These are phyloP conservation scores for Pluteus cervinus DNA, from an alignment of 768 basidiomycete species.

Conservation along the genomic window DNA sequence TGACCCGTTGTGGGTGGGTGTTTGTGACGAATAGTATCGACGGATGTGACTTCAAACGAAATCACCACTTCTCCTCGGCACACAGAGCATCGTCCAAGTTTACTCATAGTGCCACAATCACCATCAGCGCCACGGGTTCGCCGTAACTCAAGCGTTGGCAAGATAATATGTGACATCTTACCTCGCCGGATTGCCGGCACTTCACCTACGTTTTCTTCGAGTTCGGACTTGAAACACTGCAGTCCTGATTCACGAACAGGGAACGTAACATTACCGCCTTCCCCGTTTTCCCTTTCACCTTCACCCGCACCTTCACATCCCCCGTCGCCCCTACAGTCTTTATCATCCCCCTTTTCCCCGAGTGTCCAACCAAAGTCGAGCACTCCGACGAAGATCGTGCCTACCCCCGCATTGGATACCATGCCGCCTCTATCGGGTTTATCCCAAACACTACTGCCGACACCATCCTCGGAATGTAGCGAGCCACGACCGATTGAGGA, in stretches of 20 bases:
- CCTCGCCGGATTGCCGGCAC: conserved; percentile 26
- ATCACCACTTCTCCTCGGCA: no score
- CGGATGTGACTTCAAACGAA: no score
- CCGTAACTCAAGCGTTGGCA: no score
- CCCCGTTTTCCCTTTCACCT: conserved; percentile 5
- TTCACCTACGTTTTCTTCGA: conserved; percentile 9
- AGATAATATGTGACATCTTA: conserved; percentile 54
- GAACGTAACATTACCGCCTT: conserved; percentile 5
- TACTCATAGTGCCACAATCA: no score
- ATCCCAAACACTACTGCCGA: conserved; percentile 3
- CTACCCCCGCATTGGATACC: not conserved
- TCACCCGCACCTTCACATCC: not conserved
- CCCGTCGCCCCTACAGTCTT: not conserved
- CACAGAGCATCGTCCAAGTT: no score
- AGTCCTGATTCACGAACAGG: conserved; percentile 5
- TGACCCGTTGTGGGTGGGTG: no score
- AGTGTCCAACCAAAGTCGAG: no score
- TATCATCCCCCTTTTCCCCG: no score
- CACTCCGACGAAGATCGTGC: no score
- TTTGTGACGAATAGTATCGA: no score
- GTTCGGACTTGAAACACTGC: conserved; percentile 5
- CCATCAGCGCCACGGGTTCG: no score
- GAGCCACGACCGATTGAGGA: conserved; percentile 2
- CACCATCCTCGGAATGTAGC: conserved; percentile 2
- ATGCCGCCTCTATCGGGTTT: not conserved